A percentile compares a stretch with the other conserved stretches of the same genome.
These are phyloP conservation scores for Ricinus communis DNA, from an alignment of 345 rosid species.

Conservation along the genomic window DNA sequence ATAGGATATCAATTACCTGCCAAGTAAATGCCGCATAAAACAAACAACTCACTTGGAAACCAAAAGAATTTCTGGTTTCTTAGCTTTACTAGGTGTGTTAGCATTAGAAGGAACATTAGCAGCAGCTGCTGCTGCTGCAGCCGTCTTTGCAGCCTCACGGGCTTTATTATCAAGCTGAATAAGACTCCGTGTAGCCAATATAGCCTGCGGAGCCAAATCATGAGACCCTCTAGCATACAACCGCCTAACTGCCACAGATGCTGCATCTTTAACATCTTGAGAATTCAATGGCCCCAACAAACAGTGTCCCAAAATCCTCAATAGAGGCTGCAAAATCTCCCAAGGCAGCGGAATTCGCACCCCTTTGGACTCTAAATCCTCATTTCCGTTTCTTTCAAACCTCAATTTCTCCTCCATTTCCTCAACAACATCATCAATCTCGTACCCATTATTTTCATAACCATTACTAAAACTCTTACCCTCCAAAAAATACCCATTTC, in stretches of 20 bases:
- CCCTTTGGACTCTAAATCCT: constrained; percentile 36
- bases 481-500: constrained; percentile 29
- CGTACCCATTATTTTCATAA: constrained; percentile 18
- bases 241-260: constrained; percentile 70
- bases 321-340: constrained; percentile 81
- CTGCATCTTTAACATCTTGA: constrained; percentile 72
- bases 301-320: constrained; percentile 84
- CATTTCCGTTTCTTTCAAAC: constrained; percentile 31
- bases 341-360: constrained; percentile 89
- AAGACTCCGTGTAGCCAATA: constrained; percentile 75
- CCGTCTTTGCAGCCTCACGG: constrained; percentile 47
- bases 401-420: constrained; percentile 41
- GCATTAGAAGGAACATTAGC: constrained; percentile 49
- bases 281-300: constrained; percentile 75
- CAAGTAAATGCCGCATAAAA: constrained; percentile 21
- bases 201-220: constrained; percentile 87
- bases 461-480: constrained; percentile 20
- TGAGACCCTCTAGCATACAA: constrained; percentile 92
- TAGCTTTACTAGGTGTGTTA: constrained; percentile 80
- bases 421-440: constrained; percentile 35
- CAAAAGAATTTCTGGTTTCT: constrained; percentile 81
- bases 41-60: constrained; percentile 66
- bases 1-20: constrained; percentile 35
- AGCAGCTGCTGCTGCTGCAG: constrained; percentile 32
- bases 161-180: constrained; percentile 80